Percentiles rank a stretch among this genome's conserved stretches.
These are phyloP conservation scores for Monilinia laxa DNA, from an alignment of 2,329 filamentous ascomycete species.

Conservation along the genomic window DNA sequence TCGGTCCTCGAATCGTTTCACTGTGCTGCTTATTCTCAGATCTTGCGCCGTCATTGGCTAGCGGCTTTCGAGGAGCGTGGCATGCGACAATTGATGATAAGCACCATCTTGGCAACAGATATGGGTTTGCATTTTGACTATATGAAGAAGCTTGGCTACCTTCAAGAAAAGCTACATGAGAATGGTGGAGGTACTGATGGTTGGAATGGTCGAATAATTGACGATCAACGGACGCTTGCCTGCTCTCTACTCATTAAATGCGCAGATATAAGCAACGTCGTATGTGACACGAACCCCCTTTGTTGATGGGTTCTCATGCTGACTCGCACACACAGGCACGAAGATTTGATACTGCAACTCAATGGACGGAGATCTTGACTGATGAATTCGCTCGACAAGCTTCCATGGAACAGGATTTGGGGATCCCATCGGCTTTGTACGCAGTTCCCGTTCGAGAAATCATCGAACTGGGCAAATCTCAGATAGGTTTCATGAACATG, in stretches of 20 bases:
- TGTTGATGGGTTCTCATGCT: constrained; percentile 26
- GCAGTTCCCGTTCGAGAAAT: constrained; percentile 81
- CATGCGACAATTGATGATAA: constrained; percentile 90
- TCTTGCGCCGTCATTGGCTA: constrained; percentile 90
- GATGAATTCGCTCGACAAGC: constrained; percentile 94
- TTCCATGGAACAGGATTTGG: constrained; percentile 83
- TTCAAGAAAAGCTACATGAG: constrained; percentile 74
- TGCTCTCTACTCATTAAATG: constrained; percentile 96
- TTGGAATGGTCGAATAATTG: constrained; percentile 74
- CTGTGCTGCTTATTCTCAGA: constrained; percentile 94
- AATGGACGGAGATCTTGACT: constrained; percentile 92
- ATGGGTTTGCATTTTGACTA: constrained; percentile 98
- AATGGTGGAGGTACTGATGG: constrained; percentile 61
- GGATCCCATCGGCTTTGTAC: constrained; percentile 84
- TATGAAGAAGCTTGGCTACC: constrained; percentile 80
- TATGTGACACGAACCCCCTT: constrained; percentile 49
- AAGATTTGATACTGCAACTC: constrained; percentile 74
- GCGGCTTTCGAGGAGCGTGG: constrained; percentile 72
- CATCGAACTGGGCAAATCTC: constrained; percentile 78
- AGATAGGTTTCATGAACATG: constrained; percentile 94
- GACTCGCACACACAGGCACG: constrained; percentile 61
- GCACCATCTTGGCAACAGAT: constrained; percentile 94
- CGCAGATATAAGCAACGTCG: constrained; percentile 97
- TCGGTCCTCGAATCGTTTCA: constrained; percentile 97
- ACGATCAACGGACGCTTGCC: constrained; percentile 75